These are phyloP conservation scores for Perilla frutescens DNA, from an alignment of 257 asterid species.

Conservation along the genomic window DNA sequence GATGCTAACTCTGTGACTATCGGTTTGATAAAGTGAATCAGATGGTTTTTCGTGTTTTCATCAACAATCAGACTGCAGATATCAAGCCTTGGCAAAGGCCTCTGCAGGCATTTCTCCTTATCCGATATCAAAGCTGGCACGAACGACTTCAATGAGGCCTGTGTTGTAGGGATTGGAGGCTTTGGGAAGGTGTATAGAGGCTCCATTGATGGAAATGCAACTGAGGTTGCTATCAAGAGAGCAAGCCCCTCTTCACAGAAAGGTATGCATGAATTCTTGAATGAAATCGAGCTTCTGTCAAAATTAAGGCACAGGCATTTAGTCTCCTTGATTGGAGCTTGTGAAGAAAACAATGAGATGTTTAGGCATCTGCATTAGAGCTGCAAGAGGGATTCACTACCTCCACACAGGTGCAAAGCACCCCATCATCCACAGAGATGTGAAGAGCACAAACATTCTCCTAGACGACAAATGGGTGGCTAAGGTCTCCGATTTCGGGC, in stretches of 20 bases:
- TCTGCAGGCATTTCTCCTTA: conserved; percentile 65
- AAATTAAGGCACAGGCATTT: conserved; percentile 60
- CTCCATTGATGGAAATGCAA: conserved; percentile 57
- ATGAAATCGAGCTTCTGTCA: conserved; percentile 76
- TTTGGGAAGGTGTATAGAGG: conserved; percentile 85
- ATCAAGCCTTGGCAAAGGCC: conserved; percentile 51
- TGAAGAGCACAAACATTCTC: conserved; percentile 75
- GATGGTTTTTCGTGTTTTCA: conserved; percentile 60
- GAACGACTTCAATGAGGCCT: conserved; percentile 56
- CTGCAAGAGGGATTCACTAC: conserved; percentile 78
- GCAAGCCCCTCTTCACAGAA: conserved; percentile 63
- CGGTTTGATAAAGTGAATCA: conserved; percentile 54
- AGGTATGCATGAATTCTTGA: conserved; percentile 72
- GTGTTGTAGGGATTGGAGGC: conserved; percentile 81
- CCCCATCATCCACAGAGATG: conserved; percentile 80
- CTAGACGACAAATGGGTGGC: conserved; percentile 74
- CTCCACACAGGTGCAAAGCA: conserved; percentile 65
- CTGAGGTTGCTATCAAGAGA: neutral
- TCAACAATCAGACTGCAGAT: conserved; percentile 61
- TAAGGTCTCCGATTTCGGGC: conserved; percentile 82
- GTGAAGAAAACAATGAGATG: too few species aligned
- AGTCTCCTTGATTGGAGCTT: conserved; percentile 48
- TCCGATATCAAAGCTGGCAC: conserved; percentile 65
- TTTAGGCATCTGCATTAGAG: conserved; percentile 72
- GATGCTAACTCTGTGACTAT: conserved; percentile 78